Conservation (phyloP, 805 yeast species). For the Metschnikowia reukaufii region DNA sequence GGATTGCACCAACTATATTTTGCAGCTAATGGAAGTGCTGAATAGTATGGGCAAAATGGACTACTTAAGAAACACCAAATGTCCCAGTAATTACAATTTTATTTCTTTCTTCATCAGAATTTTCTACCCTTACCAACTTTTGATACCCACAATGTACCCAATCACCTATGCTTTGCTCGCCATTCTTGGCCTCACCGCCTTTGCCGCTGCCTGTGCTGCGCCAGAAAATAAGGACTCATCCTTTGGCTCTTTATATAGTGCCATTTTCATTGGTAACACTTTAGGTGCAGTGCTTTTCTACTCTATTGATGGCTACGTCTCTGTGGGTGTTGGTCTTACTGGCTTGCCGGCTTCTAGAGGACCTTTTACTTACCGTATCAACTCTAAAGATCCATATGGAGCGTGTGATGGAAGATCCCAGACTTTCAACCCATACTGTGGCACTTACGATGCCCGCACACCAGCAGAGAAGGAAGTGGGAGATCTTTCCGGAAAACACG, state of each 20-base stretch:
- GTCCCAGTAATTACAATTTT: background rate
- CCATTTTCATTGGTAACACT: background rate
- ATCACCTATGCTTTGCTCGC: slow-evolving; percentile 1
- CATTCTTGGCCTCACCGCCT: background rate
- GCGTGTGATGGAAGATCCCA: background rate
- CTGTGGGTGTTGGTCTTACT: background rate
- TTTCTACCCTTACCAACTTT: background rate
- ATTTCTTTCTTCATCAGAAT: background rate
- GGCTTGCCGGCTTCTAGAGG: background rate
- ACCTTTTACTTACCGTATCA: background rate
- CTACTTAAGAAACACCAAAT: too few species aligned
- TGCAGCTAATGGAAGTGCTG: too few species aligned
- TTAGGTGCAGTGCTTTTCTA: slow-evolving; percentile 3
- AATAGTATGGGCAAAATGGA: too few species aligned
- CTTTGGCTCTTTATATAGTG: background rate
- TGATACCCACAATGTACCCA: background rate
- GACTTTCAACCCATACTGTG: slow-evolving; percentile 6
- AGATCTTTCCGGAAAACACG: slow-evolving; percentile 10
- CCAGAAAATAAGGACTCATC: slow-evolving; percentile 5
- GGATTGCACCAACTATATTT: too few species aligned
- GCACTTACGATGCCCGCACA: background rate
- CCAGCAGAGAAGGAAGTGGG: slow-evolving; percentile 6
- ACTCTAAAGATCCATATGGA: background rate
- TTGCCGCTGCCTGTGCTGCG: slow-evolving; percentile 4
- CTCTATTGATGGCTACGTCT: slow-evolving; percentile 1